Evolutionary conservation across 129 eudicot species (phyloP).

Genomic region (Apium graveolens): DNA sequence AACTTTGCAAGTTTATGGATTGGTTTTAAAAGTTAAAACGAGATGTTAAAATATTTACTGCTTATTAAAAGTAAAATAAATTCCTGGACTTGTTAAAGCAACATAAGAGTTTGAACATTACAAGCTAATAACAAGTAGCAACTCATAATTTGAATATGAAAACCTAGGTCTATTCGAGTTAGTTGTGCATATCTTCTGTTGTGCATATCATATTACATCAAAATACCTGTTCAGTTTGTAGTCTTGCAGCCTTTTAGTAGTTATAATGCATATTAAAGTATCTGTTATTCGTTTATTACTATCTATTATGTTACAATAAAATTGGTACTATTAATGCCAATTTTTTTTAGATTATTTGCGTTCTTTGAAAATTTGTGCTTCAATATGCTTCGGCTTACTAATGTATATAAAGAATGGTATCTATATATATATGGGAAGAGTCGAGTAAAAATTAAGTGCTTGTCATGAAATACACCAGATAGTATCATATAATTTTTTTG

Average conservation of each 20-base stretch:
- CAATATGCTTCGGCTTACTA: not conserved
- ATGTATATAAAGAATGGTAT: not conserved
- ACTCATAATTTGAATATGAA: not conserved
- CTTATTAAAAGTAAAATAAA: not conserved
- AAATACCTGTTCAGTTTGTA: not conserved
- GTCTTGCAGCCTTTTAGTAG: not conserved
- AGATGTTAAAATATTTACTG: not conserved
- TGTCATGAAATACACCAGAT: not conserved
- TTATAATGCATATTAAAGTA: not conserved
- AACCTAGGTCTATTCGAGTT: not conserved
- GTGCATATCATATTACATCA: not conserved
- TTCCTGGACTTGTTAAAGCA: not conserved
- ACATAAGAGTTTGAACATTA: not conserved
- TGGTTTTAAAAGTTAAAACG: not conserved
- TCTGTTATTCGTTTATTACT: not conserved
- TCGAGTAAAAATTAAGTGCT: not conserved
- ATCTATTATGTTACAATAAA: not conserved
- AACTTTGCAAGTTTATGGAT: not conserved
- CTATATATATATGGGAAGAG: not conserved
- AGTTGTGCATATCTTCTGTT: not conserved
- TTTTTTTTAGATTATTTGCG: not conserved
- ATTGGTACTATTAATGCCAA: not conserved
- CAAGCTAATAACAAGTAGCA: no score
- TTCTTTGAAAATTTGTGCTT: not conserved
- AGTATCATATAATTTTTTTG: not conserved